phyloP scores from a whole-genome alignment of 2,329 filamentous ascomycete genomes.

The Cladosporium sp. region DNA sequence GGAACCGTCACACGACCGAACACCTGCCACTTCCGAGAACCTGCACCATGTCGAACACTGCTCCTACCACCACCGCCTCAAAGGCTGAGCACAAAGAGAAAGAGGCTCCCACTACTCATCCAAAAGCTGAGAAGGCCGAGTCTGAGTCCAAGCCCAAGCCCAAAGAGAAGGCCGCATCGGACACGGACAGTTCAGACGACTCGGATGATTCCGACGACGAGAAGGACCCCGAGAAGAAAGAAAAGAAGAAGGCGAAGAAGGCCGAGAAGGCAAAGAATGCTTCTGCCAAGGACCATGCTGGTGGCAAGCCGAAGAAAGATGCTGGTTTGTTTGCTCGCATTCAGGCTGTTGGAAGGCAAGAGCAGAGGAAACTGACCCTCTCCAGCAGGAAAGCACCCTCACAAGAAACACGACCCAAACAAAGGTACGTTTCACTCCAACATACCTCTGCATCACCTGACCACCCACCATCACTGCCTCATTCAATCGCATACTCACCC shows the following conservation, averaged over 20 bases:
- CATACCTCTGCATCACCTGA: neutral
- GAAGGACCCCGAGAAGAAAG: neutral
- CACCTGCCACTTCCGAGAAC: neutral
- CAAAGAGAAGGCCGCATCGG: neutral
- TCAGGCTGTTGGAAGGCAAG: neutral
- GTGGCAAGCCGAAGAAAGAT: neutral
- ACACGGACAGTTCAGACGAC: neutral
- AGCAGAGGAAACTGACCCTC: neutral
- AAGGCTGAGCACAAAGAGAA: neutral
- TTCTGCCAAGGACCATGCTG: neutral
- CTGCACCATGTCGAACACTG: slow-evolving; percentile 6
- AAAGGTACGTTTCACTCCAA: neutral
- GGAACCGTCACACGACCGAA: neutral
- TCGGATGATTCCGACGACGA: neutral
- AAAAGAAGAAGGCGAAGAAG: neutral
- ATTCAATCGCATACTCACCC: neutral
- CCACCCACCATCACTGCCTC: neutral
- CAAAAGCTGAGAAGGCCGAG: neutral
- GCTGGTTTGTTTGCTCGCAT: neutral
- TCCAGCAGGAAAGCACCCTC: slow-evolving; percentile 2
- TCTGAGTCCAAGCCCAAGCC: neutral
- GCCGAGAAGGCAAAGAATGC: neutral
- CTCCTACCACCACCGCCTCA: slow-evolving; percentile 1
- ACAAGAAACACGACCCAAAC: slow-evolving; percentile 4
- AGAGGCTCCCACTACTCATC: neutral